Evolutionary conservation across 139 green algal species (phyloP).

Genomic region (Auxenochlorella pyrenoidosa): DNA sequence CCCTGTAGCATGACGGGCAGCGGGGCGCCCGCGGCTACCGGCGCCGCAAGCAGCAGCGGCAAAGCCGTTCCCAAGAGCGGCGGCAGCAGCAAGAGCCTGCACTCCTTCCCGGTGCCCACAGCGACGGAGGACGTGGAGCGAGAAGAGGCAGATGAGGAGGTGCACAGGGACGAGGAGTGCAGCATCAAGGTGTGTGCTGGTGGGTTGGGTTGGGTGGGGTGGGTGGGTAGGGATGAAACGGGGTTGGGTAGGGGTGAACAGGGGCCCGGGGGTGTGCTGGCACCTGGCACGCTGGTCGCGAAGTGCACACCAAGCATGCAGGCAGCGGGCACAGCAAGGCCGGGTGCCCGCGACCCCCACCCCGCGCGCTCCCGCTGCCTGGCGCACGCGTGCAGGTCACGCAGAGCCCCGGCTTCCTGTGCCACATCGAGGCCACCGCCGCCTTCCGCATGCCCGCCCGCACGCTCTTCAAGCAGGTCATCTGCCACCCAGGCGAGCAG

Average conservation of each 20-base stretch:
- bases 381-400: neutral
- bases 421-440: slow-evolving; percentile 39
- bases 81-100: neutral
- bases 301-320: too few relatives aligned
- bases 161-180: slow-evolving; percentile 14
- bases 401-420: slow-evolving; percentile 42
- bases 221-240: too few relatives aligned
- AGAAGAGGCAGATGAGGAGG: slow-evolving; percentile 20
- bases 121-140: neutral
- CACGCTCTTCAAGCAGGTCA: slow-evolving; percentile 41
- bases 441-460: slow-evolving; percentile 19
- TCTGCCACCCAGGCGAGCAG: slow-evolving; percentile 10
- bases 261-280: too few relatives aligned
- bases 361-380: too few relatives aligned
- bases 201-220: neutral
- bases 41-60: neutral
- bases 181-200: slow-evolving; percentile 11
- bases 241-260: too few relatives aligned
- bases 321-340: too few relatives aligned
- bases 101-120: neutral
- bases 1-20: neutral
- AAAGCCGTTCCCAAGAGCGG: neutral
- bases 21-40: neutral
- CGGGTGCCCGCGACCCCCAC: too few relatives aligned
- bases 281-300: too few relatives aligned